Conservation (phyloP, 805 yeast species). For the Ogataea sp. region DNA sequence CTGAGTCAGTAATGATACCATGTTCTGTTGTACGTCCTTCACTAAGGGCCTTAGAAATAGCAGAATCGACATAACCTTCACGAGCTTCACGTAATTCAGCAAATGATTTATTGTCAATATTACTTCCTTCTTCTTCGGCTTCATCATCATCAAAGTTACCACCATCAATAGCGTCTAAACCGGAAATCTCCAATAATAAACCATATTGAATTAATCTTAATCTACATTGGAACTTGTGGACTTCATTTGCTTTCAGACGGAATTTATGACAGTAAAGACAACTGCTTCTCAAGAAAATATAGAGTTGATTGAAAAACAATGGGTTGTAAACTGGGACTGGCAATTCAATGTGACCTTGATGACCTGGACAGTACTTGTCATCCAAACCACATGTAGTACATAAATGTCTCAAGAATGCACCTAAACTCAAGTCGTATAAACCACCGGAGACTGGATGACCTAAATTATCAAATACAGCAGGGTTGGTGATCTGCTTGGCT, state of each 20-base stretch:
- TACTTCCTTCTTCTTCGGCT: slow-evolving; percentile 37
- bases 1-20: slow-evolving; percentile 78
- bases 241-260: slow-evolving; percentile 59
- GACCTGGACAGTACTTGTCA: slow-evolving; percentile 94
- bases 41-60: slow-evolving; percentile 64
- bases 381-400: slow-evolving; percentile 96
- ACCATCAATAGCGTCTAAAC: slow-evolving; percentile 56
- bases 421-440: slow-evolving; percentile 87
- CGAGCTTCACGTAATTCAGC: slow-evolving; percentile 48
- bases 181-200: slow-evolving; percentile 66
- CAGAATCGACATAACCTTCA: slow-evolving; percentile 59
- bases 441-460: slow-evolving; percentile 97
- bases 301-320: slow-evolving; percentile 85
- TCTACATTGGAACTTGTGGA: slow-evolving; percentile 71
- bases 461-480: slow-evolving; percentile 89
- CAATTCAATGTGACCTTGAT: slow-evolving; percentile 94
- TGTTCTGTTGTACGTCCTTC: slow-evolving; percentile 62
- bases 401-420: slow-evolving; percentile 82
- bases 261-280: slow-evolving; percentile 91
- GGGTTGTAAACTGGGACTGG: slow-evolving; percentile 97
- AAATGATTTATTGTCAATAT: slow-evolving; percentile 14
- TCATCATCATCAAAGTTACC: slow-evolving; percentile 34
- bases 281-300: slow-evolving; percentile 69
- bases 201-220: slow-evolving; percentile 83
- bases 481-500: slow-evolving; percentile 92